Conservation (phyloP, 352 stramenopile species). For the Globisporangium echinulatum region DNA sequence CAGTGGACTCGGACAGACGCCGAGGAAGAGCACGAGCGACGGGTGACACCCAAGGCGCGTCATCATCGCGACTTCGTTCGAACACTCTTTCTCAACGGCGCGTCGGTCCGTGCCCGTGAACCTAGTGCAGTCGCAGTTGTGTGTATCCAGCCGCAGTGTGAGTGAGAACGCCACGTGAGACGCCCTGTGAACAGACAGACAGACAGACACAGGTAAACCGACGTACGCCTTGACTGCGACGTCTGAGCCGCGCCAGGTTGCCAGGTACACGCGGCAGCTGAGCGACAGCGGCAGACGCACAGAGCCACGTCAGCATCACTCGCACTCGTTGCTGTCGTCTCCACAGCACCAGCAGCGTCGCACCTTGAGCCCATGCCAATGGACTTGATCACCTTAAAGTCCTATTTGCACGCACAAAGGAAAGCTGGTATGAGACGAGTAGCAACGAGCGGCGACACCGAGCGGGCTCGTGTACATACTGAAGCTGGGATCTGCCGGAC, state of each 20-base stretch:
- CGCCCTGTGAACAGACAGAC: neutral
- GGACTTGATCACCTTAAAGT: slow-evolving; percentile 39
- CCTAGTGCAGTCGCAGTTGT: slow-evolving; percentile 10
- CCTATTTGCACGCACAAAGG: slow-evolving; percentile 7
- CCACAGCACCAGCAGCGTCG: neutral
- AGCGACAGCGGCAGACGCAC: neutral
- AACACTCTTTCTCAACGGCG: slow-evolving; percentile 61
- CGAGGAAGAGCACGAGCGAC: slow-evolving; percentile 66
- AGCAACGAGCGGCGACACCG: too few relatives aligned
- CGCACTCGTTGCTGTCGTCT: too few relatives aligned
- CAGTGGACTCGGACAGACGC: slow-evolving; percentile 47
- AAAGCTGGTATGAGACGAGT: too few relatives aligned
- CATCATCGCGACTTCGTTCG: slow-evolving; percentile 77
- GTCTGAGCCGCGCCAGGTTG: slow-evolving; percentile 64
- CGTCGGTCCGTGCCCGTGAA: slow-evolving; percentile 42
- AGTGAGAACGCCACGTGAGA: too few relatives aligned
- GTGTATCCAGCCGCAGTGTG: too few relatives aligned
- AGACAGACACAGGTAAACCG: neutral
- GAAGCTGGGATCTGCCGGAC: slow-evolving; percentile 25
- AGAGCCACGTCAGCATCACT: neutral
- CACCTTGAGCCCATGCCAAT: slow-evolving; percentile 69
- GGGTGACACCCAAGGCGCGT: slow-evolving; percentile 50
- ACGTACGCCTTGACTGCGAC: slow-evolving; percentile 73
- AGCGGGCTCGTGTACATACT: slow-evolving; percentile 1
- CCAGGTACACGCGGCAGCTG: slow-evolving; percentile 75